Evolutionary conservation across 805 yeast species (phyloP).

Genomic region (Starmerella floris): DNA sequence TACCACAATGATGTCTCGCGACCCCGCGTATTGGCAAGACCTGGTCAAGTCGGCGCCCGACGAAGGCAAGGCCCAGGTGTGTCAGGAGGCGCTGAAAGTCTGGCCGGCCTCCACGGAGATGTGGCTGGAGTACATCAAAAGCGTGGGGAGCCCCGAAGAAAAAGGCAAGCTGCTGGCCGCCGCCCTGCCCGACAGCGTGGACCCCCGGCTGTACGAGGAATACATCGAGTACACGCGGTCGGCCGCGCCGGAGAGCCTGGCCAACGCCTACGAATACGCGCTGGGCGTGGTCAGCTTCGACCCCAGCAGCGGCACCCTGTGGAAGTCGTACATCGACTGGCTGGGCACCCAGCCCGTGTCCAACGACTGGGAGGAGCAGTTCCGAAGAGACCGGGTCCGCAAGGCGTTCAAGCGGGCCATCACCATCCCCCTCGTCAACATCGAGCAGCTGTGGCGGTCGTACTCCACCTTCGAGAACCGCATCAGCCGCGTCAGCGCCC

Average conservation of each 20-base stretch:
- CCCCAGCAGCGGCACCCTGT: conserved; percentile 51
- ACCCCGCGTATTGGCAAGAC: conserved; percentile 8
- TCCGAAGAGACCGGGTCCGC: conserved; percentile 62
- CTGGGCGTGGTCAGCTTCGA: conserved; percentile 68
- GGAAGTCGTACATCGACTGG: conserved; percentile 75
- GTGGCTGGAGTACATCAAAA: conserved; percentile 63
- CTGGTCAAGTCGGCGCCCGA: not conserved
- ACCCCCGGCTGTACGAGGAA: conserved; percentile 59
- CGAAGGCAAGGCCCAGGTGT: conserved; percentile 3
- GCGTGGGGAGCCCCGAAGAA: conserved; percentile 26
- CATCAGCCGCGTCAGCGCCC: conserved; percentile 58
- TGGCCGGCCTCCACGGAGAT: conserved; percentile 58
- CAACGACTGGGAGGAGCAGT: conserved; percentile 76
- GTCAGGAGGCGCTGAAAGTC: conserved; percentile 42
- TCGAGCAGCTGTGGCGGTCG: conserved; percentile 68
- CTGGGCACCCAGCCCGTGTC: conserved; percentile 48
- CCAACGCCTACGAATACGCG: conserved; percentile 81
- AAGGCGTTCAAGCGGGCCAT: conserved; percentile 57
- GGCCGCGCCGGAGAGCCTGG: conserved; percentile 61
- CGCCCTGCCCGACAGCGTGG: conserved; percentile 47
- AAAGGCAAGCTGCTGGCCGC: conserved; percentile 54
- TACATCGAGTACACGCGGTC: conserved; percentile 69
- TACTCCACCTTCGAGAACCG: conserved; percentile 78
- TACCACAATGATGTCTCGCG: conserved; percentile 1
- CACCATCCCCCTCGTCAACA: conserved; percentile 57